A percentile compares a stretch with the other conserved stretches of the same genome.
Evolutionary conservation across 768 basidiomycete genomes (phyloP).

Genomic region (Termitomyces sp.): DNA sequence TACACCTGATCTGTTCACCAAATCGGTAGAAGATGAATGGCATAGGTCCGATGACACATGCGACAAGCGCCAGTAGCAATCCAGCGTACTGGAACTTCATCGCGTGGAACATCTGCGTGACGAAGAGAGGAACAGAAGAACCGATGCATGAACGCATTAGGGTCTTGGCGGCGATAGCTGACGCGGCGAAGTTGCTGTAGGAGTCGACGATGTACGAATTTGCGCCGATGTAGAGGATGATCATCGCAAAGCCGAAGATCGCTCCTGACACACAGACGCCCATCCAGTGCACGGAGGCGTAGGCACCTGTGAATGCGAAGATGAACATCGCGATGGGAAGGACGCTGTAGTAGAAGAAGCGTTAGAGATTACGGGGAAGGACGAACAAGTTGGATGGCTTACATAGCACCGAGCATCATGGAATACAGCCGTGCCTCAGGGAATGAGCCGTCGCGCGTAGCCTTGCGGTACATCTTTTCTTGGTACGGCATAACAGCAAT

Average conservation of each 20-base stretch:
- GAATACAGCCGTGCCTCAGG: conserved; percentile 44
- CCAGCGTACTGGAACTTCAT: conserved; percentile 42
- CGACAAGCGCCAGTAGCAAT: conserved; percentile 33
- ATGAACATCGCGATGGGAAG: conserved; percentile 42
- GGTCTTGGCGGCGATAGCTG: conserved; percentile 47
- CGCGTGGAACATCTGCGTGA: conserved; percentile 40
- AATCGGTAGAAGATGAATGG: conserved; percentile 40
- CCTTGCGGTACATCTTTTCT: conserved; percentile 31
- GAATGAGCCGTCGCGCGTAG: conserved; percentile 33
- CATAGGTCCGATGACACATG: conserved; percentile 34
- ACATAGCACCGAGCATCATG: conserved; percentile 41
- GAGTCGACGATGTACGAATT: conserved; percentile 47
- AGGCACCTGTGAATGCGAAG: conserved; percentile 46
- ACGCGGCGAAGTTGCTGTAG: conserved; percentile 42
- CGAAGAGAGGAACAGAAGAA: conserved; percentile 39
- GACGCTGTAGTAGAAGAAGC: conserved; percentile 19
- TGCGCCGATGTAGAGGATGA: conserved; percentile 41
- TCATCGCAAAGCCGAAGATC: conserved; percentile 41
- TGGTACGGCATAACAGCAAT: conserved; percentile 30
- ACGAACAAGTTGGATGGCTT: conserved; percentile 11
- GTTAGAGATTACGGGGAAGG: neutral
- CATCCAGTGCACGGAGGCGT: conserved; percentile 37
- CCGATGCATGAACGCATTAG: conserved; percentile 37
- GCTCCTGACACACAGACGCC: conserved; percentile 33
- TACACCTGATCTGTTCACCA: conserved; percentile 41